Conservation (phyloP, 2,329 filamentous ascomycete genomes). For the Monascus ruber region DNA sequence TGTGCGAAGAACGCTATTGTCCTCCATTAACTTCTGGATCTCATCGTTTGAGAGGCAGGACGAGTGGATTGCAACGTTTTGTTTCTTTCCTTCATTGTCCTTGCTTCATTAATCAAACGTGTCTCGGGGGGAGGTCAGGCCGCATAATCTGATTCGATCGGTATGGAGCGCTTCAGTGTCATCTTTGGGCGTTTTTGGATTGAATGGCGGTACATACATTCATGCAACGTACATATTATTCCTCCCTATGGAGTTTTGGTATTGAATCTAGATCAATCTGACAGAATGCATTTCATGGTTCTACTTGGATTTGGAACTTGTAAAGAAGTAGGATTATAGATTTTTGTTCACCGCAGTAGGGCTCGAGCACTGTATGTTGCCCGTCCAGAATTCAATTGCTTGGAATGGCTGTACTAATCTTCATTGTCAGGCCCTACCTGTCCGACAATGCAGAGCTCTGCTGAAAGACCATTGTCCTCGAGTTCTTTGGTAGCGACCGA, state of each 20-base stretch:
- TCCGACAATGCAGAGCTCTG: too few relatives aligned
- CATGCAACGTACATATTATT: not conserved
- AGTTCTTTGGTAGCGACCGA: too few relatives aligned
- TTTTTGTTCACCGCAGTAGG: too few relatives aligned
- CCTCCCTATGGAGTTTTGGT: not conserved
- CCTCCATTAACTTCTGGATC: conserved; percentile 22
- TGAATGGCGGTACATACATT: conserved; percentile 18
- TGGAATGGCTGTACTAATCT: too few relatives aligned
- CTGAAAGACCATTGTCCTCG: too few relatives aligned
- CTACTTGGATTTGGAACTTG: not conserved
- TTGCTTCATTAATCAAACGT: conserved; percentile 14
- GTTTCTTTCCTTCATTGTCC: conserved; percentile 13
- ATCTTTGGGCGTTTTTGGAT: conserved; percentile 16
- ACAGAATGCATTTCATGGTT: not conserved
- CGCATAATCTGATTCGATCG: conserved; percentile 14
- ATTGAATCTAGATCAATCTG: not conserved
- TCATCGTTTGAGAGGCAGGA: conserved; percentile 14
- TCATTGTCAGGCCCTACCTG: too few relatives aligned
- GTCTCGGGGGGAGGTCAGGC: conserved; percentile 19
- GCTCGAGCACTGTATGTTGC: too few relatives aligned
- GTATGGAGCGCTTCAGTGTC: conserved; percentile 6
- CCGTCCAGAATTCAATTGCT: too few relatives aligned
- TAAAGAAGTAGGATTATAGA: too few relatives aligned
- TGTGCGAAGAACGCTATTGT: conserved; percentile 64
- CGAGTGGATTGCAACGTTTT: conserved; percentile 19